Conservation (phyloP, 1,284 basidiomycete genomes). For the Cutaneotrichosporon arboriforme region DNA sequence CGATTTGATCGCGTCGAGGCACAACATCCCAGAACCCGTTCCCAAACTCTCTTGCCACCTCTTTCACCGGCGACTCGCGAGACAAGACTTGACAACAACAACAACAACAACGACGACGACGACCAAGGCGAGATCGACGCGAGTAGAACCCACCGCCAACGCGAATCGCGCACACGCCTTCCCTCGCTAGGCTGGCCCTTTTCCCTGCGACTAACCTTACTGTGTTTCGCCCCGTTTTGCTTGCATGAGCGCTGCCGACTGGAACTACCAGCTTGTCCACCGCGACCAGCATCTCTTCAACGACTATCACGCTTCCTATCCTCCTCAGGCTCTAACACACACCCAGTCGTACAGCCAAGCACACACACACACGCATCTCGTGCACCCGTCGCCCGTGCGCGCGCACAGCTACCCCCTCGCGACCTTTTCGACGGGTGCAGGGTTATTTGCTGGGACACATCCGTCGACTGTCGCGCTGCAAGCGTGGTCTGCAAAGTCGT, state of each 20-base stretch:
- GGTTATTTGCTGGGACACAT: background rate
- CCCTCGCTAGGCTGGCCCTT: background rate
- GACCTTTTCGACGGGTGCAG: background rate
- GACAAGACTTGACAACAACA: background rate
- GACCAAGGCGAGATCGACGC: too few species aligned
- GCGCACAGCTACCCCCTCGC: constrained; percentile 17
- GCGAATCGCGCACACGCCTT: too few species aligned
- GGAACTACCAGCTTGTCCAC: background rate
- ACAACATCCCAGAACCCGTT: background rate
- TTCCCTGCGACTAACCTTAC: too few species aligned
- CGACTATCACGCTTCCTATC: too few species aligned
- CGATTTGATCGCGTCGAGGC: constrained; percentile 10
- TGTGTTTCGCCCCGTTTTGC: too few species aligned
- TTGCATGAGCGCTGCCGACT: background rate
- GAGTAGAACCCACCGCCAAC: too few species aligned
- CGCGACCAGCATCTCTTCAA: background rate
- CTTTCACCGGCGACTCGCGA: background rate
- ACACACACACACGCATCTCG: constrained; percentile 8
- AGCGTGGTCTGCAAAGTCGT: constrained; percentile 1
- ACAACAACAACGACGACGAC: background rate
- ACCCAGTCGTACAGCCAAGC: background rate
- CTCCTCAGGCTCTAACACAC: too few species aligned
- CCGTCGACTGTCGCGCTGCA: constrained; percentile 1
- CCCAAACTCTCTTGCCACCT: background rate
- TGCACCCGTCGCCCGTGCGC: constrained; percentile 21